Evolutionary conservation across 2,329 filamentous ascomycete species (phyloP).

Genomic region (Cucurbitaria berberidis): DNA sequence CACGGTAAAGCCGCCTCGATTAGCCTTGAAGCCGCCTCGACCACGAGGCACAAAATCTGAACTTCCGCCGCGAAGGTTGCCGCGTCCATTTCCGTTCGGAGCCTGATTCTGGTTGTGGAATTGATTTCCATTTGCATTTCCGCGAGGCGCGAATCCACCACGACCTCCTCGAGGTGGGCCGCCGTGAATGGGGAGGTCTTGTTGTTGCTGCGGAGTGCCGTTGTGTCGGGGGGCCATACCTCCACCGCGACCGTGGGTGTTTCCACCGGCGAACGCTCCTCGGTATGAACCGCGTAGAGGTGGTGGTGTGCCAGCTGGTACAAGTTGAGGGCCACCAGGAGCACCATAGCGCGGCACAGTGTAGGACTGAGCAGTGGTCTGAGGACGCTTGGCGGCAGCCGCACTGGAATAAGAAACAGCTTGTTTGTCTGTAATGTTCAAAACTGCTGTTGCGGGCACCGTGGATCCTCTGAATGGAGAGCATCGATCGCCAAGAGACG

Average conservation of each 20-base stretch:
- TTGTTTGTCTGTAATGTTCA: conserved; percentile 86
- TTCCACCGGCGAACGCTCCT: conserved; percentile 59
- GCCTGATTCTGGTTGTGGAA: conserved; percentile 32
- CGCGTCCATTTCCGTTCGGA: conserved; percentile 37
- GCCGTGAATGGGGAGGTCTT: conserved; percentile 49
- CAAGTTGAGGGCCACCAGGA: conserved; percentile 65
- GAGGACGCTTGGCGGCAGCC: conserved; percentile 60
- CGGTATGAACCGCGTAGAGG: conserved; percentile 66
- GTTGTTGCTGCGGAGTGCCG: conserved; percentile 32
- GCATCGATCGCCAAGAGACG: conserved; percentile 86
- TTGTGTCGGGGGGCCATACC: conserved; percentile 43
- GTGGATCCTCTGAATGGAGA: conserved; percentile 94
- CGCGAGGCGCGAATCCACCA: conserved; percentile 46
- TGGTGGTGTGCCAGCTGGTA: conserved; percentile 61
- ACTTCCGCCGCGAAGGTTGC: conserved; percentile 32
- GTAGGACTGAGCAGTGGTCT: conserved; percentile 57
- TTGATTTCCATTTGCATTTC: conserved; percentile 36
- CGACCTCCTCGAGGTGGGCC: conserved; percentile 48
- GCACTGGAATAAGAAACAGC: conserved; percentile 71
- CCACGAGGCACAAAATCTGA: conserved; percentile 49
- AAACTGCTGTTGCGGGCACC: conserved; percentile 82
- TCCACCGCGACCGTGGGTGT: conserved; percentile 50
- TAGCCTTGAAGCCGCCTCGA: conserved; percentile 46
- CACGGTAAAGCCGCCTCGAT: conserved; percentile 53
- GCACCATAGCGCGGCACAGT: conserved; percentile 63